Evolutionary conservation across 1,284 basidiomycete species (phyloP).

Genomic region (Apiotrichum akiyoshidainum): DNA sequence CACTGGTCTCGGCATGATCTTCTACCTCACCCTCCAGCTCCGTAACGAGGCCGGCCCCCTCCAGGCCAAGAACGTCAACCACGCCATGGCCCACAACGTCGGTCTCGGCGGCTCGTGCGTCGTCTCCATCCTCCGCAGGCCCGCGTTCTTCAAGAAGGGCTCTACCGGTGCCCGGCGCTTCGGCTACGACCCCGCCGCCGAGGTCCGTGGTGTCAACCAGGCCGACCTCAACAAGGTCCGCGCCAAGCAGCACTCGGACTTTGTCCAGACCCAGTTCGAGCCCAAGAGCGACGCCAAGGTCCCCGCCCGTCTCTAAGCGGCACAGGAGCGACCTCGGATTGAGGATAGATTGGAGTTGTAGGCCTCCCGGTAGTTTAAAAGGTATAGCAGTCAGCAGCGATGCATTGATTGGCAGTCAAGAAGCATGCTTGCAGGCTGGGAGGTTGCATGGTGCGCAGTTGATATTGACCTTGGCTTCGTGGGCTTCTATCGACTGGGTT

Average conservation of each 20-base stretch:
- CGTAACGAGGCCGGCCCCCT: constrained; percentile 22
- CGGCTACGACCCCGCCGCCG: constrained; percentile 20
- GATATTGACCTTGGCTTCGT: too few species aligned
- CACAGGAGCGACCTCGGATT: too few species aligned
- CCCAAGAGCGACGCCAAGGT: not conserved
- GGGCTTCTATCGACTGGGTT: too few species aligned
- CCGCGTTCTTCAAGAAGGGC: constrained; percentile 18
- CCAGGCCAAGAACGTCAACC: constrained; percentile 19
- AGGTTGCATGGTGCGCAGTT: too few species aligned
- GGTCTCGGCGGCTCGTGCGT: constrained; percentile 22
- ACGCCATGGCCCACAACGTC: constrained; percentile 23
- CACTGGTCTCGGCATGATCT: constrained; percentile 24
- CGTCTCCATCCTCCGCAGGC: constrained; percentile 20
- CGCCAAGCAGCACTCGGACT: constrained; percentile 14
- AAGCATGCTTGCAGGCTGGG: too few species aligned
- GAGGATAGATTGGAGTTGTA: too few species aligned
- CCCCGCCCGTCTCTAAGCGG: constrained; percentile 1
- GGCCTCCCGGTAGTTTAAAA: too few species aligned
- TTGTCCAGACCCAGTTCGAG: constrained; percentile 1
- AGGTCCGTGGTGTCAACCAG: constrained; percentile 15
- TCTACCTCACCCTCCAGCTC: constrained; percentile 23
- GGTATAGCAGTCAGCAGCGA: too few species aligned
- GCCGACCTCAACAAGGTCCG: constrained; percentile 20
- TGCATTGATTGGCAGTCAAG: too few species aligned
- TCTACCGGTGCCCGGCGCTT: constrained; percentile 10